Evolutionary conservation across 495 filamentous ascomycete species (phyloP), one percentile per base, ranked within the genome.

Genomic region (Penicillium taxi): DNA sequence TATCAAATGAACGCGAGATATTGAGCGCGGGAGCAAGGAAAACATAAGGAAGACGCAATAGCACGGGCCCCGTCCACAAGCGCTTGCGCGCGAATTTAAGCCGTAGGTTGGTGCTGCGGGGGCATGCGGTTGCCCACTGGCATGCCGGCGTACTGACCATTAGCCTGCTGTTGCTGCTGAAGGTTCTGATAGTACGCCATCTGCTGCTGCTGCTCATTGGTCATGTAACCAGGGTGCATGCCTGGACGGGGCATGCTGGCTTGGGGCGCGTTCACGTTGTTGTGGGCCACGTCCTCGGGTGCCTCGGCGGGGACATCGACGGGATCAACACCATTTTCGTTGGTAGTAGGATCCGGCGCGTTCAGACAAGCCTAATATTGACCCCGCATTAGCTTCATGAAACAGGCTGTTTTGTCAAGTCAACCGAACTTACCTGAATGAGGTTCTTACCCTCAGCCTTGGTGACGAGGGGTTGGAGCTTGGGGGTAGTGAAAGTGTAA

Each of bases 391-490:
- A 32, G 27, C 16, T 15, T 16, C 24, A 21, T 39, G 18, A 12
- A 35, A 18, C 21, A 0, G n/a, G 14, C 9, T 13, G 23, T 32
- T 25, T 9, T 17, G 6, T 5, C 26, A 29, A 9, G 6, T 5
- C 5, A 14, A 8, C 12, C 6, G 13, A 17, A 48, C 58, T 47
- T 77, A 96, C 93, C 81, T 99, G 93, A 41, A 99, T 99, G 26
- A 99, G 70, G 58, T 99, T 99, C 77, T 99, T 99, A 67, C 93
- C 93, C 61, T 99, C 93, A 7, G 93, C 81, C 74, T 99, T 99
- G 46, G 93, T 99, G 39, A 99, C 93, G 30, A 99, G 75, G 44
- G 93, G 93, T 69, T 99, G 93, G 24, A 99, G 81, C 71, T 99
- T 99, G 6, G 93, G 91, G 6, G 93, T 99, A 42, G 93, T 99